These are phyloP conservation scores for Ustilago loliicola DNA, from an alignment of 1,284 basidiomycete species.

Conservation along the genomic window DNA sequence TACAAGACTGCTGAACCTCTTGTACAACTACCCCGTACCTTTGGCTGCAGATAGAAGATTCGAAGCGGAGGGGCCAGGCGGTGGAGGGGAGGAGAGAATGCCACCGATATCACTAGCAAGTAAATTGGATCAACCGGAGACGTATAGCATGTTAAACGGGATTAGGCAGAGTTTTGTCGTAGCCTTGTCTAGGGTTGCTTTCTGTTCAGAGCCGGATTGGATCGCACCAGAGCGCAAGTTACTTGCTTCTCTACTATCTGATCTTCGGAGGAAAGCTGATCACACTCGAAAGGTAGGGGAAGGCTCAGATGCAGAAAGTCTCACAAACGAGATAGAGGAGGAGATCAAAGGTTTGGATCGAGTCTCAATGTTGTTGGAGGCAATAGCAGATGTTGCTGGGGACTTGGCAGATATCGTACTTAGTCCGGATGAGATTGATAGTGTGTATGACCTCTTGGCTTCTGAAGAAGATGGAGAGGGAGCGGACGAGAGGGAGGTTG, in stretches of 20 bases:
- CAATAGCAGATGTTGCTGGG: constrained; percentile 55
- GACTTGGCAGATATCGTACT: constrained; percentile 63
- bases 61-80: neutral
- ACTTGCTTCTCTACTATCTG: constrained; percentile 16
- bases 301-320: too few species aligned
- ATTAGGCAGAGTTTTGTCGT: constrained; percentile 63
- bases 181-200: constrained; percentile 57
- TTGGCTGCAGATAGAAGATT: constrained; percentile 19
- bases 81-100: constrained; percentile 27
- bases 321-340: constrained; percentile 20
- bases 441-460: constrained; percentile 56
- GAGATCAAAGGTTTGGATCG: constrained; percentile 24
- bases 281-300: neutral
- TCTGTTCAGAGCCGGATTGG: constrained; percentile 62
- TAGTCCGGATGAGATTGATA: constrained; percentile 61
- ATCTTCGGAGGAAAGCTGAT: constrained; percentile 10
- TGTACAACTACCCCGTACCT: constrained; percentile 54
- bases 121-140: constrained; percentile 55
- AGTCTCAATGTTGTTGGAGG: constrained; percentile 46
- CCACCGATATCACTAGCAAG: constrained; percentile 36
- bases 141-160: constrained; percentile 62
- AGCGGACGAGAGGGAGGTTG: constrained; percentile 31
- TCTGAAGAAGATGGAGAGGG: constrained; percentile 32
- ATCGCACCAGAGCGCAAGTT: constrained; percentile 30
- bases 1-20: constrained; percentile 53